These are phyloP conservation scores for Trichoderma sp. DNA, from an alignment of 2,329 filamentous ascomycete genomes.

Conservation along the genomic window DNA sequence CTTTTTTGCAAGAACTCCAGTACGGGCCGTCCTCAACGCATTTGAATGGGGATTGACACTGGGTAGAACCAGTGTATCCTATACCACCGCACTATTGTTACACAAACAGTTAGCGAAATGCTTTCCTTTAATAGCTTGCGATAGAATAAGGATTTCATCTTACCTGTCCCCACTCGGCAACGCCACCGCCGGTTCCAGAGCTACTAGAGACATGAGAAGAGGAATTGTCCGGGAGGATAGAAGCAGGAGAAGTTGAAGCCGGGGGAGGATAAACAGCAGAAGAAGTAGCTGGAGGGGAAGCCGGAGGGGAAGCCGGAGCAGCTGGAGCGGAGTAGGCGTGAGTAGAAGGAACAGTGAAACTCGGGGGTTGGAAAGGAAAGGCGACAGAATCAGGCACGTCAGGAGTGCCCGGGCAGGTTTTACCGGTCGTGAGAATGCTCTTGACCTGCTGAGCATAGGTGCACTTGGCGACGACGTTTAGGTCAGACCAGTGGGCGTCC, in stretches of 20 bases:
- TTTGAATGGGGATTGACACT: slow-evolving; percentile 30
- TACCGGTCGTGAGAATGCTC: slow-evolving; percentile 19
- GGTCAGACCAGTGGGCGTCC: slow-evolving; percentile 6
- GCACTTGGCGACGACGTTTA: slow-evolving; percentile 1
- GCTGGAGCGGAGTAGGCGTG: no score
- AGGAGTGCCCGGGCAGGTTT: not conserved
- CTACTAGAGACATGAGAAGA: not conserved
- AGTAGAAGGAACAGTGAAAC: slow-evolving; percentile 25
- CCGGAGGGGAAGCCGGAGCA: no score
- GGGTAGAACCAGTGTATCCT: slow-evolving; percentile 31
- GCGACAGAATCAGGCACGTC: not conserved
- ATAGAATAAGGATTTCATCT: not conserved
- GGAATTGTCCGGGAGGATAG: not conserved
- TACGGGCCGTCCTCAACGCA: slow-evolving; percentile 28
- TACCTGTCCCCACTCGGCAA: slow-evolving; percentile 22
- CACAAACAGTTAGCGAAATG: not conserved
- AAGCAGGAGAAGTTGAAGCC: not conserved
- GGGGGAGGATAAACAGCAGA: slow-evolving; percentile 31
- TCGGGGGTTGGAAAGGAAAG: slow-evolving; percentile 30
- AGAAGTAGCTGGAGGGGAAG: not conserved
- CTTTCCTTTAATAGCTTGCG: not conserved
- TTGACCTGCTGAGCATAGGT: slow-evolving; percentile 13
- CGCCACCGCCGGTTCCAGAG: slow-evolving; percentile 1
- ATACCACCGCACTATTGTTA: slow-evolving; percentile 32
- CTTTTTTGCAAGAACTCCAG: slow-evolving; percentile 31